phyloP scores from a whole-genome alignment of 805 yeast species.

The Pichia membranifaciens region DNA sequence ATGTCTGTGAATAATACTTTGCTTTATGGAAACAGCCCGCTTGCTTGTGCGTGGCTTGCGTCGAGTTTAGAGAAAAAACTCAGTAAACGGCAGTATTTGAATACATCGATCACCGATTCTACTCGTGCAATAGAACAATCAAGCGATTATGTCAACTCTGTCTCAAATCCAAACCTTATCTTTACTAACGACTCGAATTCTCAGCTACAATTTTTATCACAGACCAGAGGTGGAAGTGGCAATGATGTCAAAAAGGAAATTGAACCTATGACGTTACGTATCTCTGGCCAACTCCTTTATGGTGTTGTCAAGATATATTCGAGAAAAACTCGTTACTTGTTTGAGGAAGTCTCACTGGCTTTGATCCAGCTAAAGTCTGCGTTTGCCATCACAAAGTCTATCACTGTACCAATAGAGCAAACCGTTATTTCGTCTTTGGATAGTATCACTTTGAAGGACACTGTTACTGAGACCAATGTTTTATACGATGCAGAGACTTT shows the following conservation, averaged over 20 bases:
- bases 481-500: conserved; percentile 55
- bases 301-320: conserved; percentile 87
- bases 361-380: conserved; percentile 64
- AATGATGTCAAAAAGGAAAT: conserved; percentile 13
- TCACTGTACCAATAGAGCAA: conserved; percentile 53
- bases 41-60: conserved; percentile 90
- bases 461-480: conserved; percentile 72
- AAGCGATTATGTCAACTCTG: background rate
- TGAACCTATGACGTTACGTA: conserved; percentile 67
- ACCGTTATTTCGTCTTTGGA: conserved; percentile 57
- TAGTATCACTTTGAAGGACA: conserved; percentile 63
- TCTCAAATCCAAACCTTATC: conserved; percentile 7
- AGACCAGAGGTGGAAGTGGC: background rate
- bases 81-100: conserved; percentile 63
- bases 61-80: conserved; percentile 79
- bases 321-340: conserved; percentile 72
- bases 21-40: conserved; percentile 36
- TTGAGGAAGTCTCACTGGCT: conserved; percentile 80
- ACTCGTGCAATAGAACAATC: conserved; percentile 56
- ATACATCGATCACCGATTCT: conserved; percentile 64
- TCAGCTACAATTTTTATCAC: conserved; percentile 11
- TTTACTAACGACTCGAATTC: conserved; percentile 8
- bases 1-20: background rate
- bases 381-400: conserved; percentile 44
- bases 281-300: conserved; percentile 78